A percentile compares a stretch with the other conserved stretches of the same genome.
These are phyloP conservation scores for Oleoguttula mirabilis DNA, from an alignment of 495 filamentous ascomycete genomes.

Conservation along the genomic window DNA sequence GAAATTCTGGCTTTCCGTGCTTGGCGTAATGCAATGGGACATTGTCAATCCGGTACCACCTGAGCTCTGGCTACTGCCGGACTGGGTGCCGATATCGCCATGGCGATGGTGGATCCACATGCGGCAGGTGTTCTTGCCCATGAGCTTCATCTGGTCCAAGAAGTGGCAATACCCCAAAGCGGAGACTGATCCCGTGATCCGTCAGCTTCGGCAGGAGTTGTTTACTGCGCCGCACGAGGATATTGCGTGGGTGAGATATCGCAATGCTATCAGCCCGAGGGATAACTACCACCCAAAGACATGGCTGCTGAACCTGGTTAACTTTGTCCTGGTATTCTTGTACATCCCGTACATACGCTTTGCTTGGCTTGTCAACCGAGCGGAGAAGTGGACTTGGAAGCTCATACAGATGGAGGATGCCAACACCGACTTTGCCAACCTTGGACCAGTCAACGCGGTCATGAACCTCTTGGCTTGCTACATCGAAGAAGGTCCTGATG, in stretches of 20 bases:
- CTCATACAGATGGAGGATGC: constrained; percentile 79
- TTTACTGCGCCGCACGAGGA: constrained; percentile 67
- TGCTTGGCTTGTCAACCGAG: constrained; percentile 43
- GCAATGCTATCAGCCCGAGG: constrained; percentile 64
- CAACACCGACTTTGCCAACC: constrained; percentile 76
- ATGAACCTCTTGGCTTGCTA: constrained; percentile 81
- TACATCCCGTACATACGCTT: constrained; percentile 64
- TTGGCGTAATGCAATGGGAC: constrained; percentile 80
- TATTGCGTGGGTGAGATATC: constrained; percentile 63
- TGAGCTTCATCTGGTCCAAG: constrained; percentile 81
- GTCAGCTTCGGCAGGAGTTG: constrained; percentile 65
- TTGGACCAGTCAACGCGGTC: constrained; percentile 80
- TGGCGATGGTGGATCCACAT: constrained; percentile 99
- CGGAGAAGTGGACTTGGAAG: constrained; percentile 63
- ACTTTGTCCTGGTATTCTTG: constrained; percentile 62
- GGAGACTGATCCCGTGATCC: constrained; percentile 51
- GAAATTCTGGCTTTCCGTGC: constrained; percentile 79
- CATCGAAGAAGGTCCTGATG: constrained; percentile 67
- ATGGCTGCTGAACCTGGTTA: constrained; percentile 62
- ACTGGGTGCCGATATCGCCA: constrained; percentile 88
- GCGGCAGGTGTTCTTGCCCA: constrained; percentile 80
- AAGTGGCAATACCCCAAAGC: constrained; percentile 44
- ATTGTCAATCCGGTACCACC: constrained; percentile 88
- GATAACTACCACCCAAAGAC: constrained; percentile 95
- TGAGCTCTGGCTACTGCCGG: constrained; percentile 87